A percentile compares a stretch with the other conserved stretches of the same genome.
These are phyloP conservation scores for Neophaeococcomyces aloes DNA, from an alignment of 2,329 filamentous ascomycete species.

Conservation along the genomic window DNA sequence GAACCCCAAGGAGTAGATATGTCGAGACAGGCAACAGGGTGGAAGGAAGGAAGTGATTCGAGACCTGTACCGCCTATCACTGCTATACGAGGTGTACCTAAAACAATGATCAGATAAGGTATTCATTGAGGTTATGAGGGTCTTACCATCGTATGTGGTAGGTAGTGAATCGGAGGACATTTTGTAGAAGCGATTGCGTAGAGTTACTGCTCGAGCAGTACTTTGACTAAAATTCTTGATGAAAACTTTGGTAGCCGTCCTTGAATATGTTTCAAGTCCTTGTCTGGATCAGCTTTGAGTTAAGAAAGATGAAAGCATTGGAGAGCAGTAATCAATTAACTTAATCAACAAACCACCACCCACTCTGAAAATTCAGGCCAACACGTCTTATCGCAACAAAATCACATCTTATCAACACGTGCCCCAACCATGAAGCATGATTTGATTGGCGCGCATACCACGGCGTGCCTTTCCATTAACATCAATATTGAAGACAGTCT, in stretches of 20 bases:
- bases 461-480: background rate
- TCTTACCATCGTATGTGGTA: conserved; percentile 2
- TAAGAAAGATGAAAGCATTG: no score
- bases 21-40: conserved; percentile 67
- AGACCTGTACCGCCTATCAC: conserved; percentile 92
- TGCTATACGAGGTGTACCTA: conserved; percentile 67
- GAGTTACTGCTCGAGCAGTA: background rate
- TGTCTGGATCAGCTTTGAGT: no score
- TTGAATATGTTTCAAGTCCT: no score
- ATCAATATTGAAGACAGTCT: no score
- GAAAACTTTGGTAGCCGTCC: conserved; percentile 1
- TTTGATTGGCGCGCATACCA: conserved; percentile 1
- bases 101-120: background rate
- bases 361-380: no score
- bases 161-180: conserved; percentile 5
- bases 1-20: conserved; percentile 78
- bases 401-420: conserved; percentile 1
- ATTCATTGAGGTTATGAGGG: background rate
- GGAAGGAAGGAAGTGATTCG: conserved; percentile 75
- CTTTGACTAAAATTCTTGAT: background rate
- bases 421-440: background rate
- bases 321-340: no score
- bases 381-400: background rate
- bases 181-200: conserved; percentile 9
- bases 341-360: no score